phyloP scores from a whole-genome alignment of 2,329 filamentous ascomycete species.

The Fusarium sp. region DNA sequence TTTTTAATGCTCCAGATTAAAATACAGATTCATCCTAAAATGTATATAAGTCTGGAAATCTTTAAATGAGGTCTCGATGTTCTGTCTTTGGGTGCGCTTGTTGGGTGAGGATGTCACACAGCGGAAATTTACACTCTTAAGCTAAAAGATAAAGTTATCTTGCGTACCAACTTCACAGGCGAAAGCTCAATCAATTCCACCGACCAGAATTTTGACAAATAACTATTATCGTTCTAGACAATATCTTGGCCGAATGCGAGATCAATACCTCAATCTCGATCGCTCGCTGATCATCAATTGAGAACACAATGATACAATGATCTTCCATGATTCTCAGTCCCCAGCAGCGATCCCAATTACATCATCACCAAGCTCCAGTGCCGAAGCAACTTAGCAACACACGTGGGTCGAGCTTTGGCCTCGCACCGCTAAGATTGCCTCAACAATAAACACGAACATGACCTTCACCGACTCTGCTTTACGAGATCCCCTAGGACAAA shows the following conservation, averaged over 20 bases:
- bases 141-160: neutral
- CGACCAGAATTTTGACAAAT: fast-evolving
- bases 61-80: fast-evolving
- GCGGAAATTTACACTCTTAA: neutral
- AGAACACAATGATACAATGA: neutral
- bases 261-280: too few species aligned
- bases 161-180: neutral
- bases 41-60: fast-evolving
- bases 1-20: fast-evolving
- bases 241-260: fast-evolving
- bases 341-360: neutral
- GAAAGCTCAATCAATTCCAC: neutral
- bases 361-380: neutral
- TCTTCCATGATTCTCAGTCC: neutral
- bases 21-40: fast-evolving
- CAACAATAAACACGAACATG: neutral
- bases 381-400: neutral
- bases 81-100: too few species aligned
- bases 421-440: neutral
- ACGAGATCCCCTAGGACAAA: conserved; percentile 1
- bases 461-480: conserved; percentile 8
- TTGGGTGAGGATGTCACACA: neutral
- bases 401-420: neutral
- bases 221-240: fast-evolving
- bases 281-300: neutral